phyloP scores from a whole-genome alignment of 192 early-diverging fungal genomes.

The Lobosporangium transversale region DNA sequence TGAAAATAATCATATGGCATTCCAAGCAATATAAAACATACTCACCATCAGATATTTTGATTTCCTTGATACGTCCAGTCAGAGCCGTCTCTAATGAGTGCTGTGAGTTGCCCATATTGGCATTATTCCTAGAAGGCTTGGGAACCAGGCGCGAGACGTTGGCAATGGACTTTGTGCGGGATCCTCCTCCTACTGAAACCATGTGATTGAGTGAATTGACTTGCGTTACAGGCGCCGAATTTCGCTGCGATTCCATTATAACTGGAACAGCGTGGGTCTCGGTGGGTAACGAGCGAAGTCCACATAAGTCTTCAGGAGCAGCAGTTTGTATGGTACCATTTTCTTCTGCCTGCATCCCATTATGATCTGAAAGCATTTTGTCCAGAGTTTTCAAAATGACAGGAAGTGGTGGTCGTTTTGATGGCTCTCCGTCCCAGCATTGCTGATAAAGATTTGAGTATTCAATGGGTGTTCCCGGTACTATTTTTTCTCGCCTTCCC shows the following conservation, averaged over 20 bases:
- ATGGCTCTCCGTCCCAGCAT: constrained; percentile 58
- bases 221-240: constrained; percentile 15
- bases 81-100: background rate
- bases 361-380: constrained; percentile 8
- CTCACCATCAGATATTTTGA: background rate
- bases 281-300: constrained; percentile 18
- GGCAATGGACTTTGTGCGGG: constrained; percentile 6
- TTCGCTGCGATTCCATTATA: background rate
- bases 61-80: background rate
- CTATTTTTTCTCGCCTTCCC: constrained; percentile 32
- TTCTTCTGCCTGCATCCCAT: constrained; percentile 4
- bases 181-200: background rate
- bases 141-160: constrained; percentile 8
- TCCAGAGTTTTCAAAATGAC: constrained; percentile 17
- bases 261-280: background rate
- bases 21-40: background rate
- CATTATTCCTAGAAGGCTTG: background rate
- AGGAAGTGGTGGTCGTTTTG: constrained; percentile 21
- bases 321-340: background rate
- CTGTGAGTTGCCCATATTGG: background rate
- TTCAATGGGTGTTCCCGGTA: constrained; percentile 47
- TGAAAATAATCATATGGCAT: too few relatives aligned
- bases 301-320: background rate
- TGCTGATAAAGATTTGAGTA: constrained; percentile 53
- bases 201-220: too few relatives aligned